phyloP scores from a whole-genome alignment of 495 filamentous ascomycete species.

The Podospora anserina region DNA sequence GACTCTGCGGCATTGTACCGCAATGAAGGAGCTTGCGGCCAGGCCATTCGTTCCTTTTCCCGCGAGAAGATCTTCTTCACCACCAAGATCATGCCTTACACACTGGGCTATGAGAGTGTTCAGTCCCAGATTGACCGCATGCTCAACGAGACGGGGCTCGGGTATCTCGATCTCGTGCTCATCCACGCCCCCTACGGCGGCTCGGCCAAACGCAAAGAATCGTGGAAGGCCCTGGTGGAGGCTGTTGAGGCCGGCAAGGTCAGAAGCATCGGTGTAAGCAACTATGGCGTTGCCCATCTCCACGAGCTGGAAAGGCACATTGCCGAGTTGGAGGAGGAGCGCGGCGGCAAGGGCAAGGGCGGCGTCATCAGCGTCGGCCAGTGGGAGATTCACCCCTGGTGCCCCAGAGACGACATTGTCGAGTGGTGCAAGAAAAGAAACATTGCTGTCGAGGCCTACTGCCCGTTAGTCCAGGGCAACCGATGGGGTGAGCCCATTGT shows the following conservation, averaged over 20 bases:
- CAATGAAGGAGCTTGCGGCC: constrained; percentile 65
- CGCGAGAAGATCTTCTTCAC: constrained; percentile 70
- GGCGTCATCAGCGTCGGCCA: constrained; percentile 80
- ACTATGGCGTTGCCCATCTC: constrained; percentile 67
- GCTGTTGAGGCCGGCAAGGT: constrained; percentile 62
- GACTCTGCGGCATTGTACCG: constrained; percentile 69
- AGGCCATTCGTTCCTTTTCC: constrained; percentile 51
- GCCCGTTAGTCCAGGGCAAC: constrained; percentile 66
- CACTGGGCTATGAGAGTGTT: constrained; percentile 46
- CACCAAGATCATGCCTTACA: constrained; percentile 56
- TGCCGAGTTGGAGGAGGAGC: constrained; percentile 56
- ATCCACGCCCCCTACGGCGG: constrained; percentile 62
- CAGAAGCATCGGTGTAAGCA: constrained; percentile 61
- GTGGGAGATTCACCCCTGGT: constrained; percentile 89
- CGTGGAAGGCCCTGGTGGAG: constrained; percentile 62
- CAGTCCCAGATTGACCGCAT: constrained; percentile 50
- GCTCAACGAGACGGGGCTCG: constrained; percentile 51
- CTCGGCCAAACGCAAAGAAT: constrained; percentile 51
- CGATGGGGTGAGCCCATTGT: constrained; percentile 64
- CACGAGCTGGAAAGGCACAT: constrained; percentile 75
- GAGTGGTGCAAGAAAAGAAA: constrained; percentile 68
- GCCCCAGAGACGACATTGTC: constrained; percentile 69
- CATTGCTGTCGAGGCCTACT: constrained; percentile 76
- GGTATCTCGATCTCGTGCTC: constrained; percentile 64
- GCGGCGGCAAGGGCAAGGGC: constrained; percentile 61